phyloP scores from a whole-genome alignment of 1,284 basidiomycete species.

The Neonothopanus nambi region DNA sequence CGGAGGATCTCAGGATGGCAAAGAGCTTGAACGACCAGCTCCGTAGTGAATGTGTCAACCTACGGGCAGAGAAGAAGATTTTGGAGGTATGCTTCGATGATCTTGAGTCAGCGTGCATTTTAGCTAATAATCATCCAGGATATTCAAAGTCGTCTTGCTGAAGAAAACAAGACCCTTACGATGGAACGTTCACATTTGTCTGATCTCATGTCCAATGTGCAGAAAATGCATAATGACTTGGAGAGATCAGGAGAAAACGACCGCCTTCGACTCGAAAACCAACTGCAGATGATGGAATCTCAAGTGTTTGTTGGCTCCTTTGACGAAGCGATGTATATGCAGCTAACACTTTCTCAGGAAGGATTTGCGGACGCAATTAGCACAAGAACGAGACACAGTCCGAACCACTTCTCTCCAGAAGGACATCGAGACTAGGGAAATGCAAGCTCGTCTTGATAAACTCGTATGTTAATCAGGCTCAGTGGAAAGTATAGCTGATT shows the following conservation, averaged over 20 bases:
- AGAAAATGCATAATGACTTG: constrained; percentile 86
- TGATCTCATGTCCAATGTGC: constrained; percentile 85
- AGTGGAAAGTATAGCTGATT: not conserved
- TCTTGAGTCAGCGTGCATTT: not conserved
- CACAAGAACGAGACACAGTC: constrained; percentile 77
- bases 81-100: constrained; percentile 68
- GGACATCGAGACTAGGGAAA: constrained; percentile 79
- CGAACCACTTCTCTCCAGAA: constrained; percentile 74
- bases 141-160: constrained; percentile 75
- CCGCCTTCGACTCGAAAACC: constrained; percentile 75
- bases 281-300: constrained; percentile 80
- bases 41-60: constrained; percentile 81
- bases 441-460: constrained; percentile 75
- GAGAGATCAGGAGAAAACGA: constrained; percentile 84
- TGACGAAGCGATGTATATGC: not conserved
- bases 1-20: constrained; percentile 62
- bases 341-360: constrained; percentile 44
- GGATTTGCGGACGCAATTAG: constrained; percentile 75
- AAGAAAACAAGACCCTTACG: constrained; percentile 81
- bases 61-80: constrained; percentile 89
- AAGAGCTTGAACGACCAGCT: constrained; percentile 68
- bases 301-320: constrained; percentile 37
- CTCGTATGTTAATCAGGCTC: constrained; percentile 46
- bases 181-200: constrained; percentile 83
- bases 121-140: constrained; percentile 43